These are phyloP conservation scores for Excoecaria agallocha DNA, from an alignment of 345 rosid genomes.

Conservation along the genomic window DNA sequence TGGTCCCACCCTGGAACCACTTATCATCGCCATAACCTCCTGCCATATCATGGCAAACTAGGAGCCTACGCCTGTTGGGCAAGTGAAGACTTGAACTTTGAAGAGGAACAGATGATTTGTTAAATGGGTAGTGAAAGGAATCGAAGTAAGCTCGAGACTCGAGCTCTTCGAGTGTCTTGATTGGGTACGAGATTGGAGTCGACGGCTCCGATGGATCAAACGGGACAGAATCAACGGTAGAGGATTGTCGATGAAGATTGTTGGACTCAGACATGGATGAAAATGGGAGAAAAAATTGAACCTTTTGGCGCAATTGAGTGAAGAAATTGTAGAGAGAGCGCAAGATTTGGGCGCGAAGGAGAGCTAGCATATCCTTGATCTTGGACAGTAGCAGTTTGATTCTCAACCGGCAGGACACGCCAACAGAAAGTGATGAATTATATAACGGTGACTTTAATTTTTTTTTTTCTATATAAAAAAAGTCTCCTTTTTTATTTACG, in stretches of 20 bases:
- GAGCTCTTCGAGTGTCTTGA: conserved; percentile 61
- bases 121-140: conserved; percentile 80
- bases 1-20: conserved; percentile 82
- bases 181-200: conserved; percentile 70
- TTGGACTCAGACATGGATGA: neutral
- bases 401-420: neutral
- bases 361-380: neutral
- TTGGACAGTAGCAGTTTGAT: neutral
- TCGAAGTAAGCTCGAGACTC: conserved; percentile 59
- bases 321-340: conserved; percentile 12
- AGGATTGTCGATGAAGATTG: neutral
- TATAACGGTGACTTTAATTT: too few relatives aligned
- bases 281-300: neutral
- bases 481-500: too few relatives aligned
- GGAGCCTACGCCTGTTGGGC: conserved; percentile 46
- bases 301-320: neutral
- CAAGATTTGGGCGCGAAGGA: conserved; percentile 1
- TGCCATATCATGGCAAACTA: conserved; percentile 84
- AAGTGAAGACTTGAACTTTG: conserved; percentile 7
- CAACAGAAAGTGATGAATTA: neutral
- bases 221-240: conserved; percentile 19
- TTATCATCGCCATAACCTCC: conserved; percentile 75
- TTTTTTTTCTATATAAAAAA: too few relatives aligned
- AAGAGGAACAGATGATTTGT: conserved; percentile 57
- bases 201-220: conserved; percentile 52